phyloP scores from a whole-genome alignment of 192 early-diverging fungal genomes.

The Podila horticola region DNA sequence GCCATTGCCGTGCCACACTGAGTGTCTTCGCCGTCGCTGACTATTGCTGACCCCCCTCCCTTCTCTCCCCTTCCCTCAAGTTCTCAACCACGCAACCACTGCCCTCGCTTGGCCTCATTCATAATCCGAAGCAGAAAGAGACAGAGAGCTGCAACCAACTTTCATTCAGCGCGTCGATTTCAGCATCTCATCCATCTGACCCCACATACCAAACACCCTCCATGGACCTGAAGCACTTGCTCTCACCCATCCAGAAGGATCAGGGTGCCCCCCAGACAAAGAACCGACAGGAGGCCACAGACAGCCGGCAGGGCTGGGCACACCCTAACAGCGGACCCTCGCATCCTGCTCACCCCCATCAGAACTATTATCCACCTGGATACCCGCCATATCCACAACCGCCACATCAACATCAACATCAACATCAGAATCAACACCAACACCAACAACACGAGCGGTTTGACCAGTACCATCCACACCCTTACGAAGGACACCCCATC shows the following conservation, averaged over 20 bases:
- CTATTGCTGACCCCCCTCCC: not conserved
- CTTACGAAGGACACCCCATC: no score
- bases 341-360: not conserved
- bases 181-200: not conserved
- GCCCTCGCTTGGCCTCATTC: no score
- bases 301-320: conserved; percentile 19
- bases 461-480: no score
- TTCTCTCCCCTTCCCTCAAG: not conserved
- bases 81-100: not conserved
- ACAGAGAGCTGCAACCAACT: not conserved
- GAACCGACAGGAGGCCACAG: conserved; percentile 22
- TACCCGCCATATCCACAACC: not conserved
- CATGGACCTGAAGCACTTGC: conserved; percentile 50
- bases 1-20: not conserved
- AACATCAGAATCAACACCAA: not conserved
- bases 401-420: not conserved
- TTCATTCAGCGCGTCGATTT: not conserved
- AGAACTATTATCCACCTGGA: not conserved
- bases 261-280: conserved; percentile 13
- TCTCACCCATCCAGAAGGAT: conserved; percentile 47
- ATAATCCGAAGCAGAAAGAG: not conserved
- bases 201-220: not conserved
- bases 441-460: no score
- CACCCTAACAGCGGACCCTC: not conserved
- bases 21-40: not conserved